These are phyloP conservation scores for Priceomyces haplophilus DNA, from an alignment of 805 yeast species.

Conservation along the genomic window DNA sequence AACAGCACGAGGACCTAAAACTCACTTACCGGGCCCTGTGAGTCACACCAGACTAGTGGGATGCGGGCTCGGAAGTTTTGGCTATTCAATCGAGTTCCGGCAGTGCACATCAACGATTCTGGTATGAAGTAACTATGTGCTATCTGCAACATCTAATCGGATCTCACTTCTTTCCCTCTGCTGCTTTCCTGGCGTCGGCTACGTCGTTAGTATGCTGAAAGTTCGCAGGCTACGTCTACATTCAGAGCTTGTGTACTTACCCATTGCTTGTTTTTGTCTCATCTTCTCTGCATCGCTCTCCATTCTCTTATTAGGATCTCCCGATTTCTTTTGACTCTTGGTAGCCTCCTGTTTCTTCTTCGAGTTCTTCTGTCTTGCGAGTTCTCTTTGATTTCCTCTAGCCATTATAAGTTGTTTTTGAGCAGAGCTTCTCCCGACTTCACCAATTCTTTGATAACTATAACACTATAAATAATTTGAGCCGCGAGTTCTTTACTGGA, in stretches of 20 bases:
- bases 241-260: conserved; percentile 40
- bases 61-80: too few relatives aligned
- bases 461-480: not conserved
- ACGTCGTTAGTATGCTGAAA: conserved; percentile 15
- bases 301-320: conserved; percentile 82
- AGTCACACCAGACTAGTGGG: too few relatives aligned
- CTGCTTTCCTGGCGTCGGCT: conserved; percentile 53
- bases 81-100: too few relatives aligned
- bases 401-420: conserved; percentile 69
- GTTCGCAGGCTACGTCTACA: not conserved
- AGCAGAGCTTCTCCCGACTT: not conserved
- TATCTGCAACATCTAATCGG: not conserved
- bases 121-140: too few relatives aligned
- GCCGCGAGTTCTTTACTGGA: too few relatives aligned
- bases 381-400: conserved; percentile 94
- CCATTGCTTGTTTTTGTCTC: conserved; percentile 84
- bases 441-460: not conserved
- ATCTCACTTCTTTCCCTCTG: conserved; percentile 13
- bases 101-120: too few relatives aligned
- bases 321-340: conserved; percentile 60
- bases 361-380: conserved; percentile 82
- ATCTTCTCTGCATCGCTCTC: conserved; percentile 88
- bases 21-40: too few relatives aligned
- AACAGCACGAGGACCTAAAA: too few relatives aligned
- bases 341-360: conserved; percentile 71